Evolutionary conservation across 106 monocot genomes (phyloP), one percentile per base, ranked within the genome.

Genomic region (Cymbidium sinense): DNA sequence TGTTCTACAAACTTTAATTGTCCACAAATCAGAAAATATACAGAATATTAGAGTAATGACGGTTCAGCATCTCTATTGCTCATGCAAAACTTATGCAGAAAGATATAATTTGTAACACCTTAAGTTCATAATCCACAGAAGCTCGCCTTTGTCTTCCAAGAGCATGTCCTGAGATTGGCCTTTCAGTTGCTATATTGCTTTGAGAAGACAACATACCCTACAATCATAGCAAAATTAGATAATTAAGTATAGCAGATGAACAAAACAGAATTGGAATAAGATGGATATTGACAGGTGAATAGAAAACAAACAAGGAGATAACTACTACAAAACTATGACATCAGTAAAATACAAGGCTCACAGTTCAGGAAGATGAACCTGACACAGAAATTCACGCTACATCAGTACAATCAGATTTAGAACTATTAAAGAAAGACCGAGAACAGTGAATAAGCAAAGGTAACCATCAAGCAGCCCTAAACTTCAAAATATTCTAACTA

Each of bases 51-150:
- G 10, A 67, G 33, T 67, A 67, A 4, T 1, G 2, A 67, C n/a
- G 31, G 67, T 2, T 71, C 37, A 71, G n/a, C 19, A 39, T 39
- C 34, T 71, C 71, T 71, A 34, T 7, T 34, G 71, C 36, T 71
- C 37, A 39, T 71, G 71, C 19, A 71, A 35, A 58, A 47, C 47
- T 47, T 8, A 39, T 8, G 20, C 13, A 23, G 35, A 71, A 39
- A 37, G 36, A 47, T 12, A 39, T 71, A 71, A 39, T 19, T 71
- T 39, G 39, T 35, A 78, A 39, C 74, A 74, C 74, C 74, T 74
- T 44, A 27, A 74, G 47, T 15, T 74, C 36, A 44, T 74, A 28
- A 8, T 15, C 74, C 23, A 44, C 28, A 47, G 28, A 74, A 25
- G 23, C 25, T 35, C 36, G 74, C 15, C 36, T 43, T 44, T 33